Conservation (phyloP, 208 protist genomes). For the Angomonas deanei region DNA sequence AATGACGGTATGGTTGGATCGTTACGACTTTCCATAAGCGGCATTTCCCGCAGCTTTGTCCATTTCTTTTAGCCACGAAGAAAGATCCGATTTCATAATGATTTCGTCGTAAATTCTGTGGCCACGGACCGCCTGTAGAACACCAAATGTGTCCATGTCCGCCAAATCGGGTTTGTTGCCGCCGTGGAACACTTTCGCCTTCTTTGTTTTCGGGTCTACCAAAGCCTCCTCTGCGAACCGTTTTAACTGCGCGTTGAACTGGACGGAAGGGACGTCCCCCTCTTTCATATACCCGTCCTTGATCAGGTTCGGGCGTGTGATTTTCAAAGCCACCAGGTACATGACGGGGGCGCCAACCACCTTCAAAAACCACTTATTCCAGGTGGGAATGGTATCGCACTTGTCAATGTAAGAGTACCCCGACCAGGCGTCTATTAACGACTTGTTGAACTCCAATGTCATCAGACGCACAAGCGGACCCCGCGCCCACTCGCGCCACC, state of each 20-base stretch:
- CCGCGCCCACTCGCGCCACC: conserved; percentile 80
- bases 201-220: conserved; percentile 45
- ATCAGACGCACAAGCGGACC: conserved; percentile 79
- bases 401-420: conserved; percentile 88
- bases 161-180: conserved; percentile 78
- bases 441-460: conserved; percentile 81
- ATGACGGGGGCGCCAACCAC: conserved; percentile 86
- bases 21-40: background rate
- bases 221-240: conserved; percentile 62
- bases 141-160: conserved; percentile 87
- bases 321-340: conserved; percentile 72
- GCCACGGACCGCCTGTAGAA: conserved; percentile 79
- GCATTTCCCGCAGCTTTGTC: background rate
- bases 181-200: conserved; percentile 71
- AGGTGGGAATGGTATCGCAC: conserved; percentile 78
- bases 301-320: conserved; percentile 72
- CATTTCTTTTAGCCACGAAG: conserved; percentile 40
- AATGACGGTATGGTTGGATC: too few species aligned
- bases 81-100: conserved; percentile 43
- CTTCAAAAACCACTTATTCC: conserved; percentile 88
- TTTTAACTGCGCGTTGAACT: conserved; percentile 65
- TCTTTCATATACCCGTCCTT: conserved; percentile 55
- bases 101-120: conserved; percentile 84
- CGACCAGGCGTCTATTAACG: conserved; percentile 61
- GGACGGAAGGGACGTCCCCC: conserved; percentile 41